Evolutionary conservation across 225 moss, liverwort and hornwort species (phyloP), one percentile per base, ranked within the genome.

Genomic region (Polytrichum formosum): DNA sequence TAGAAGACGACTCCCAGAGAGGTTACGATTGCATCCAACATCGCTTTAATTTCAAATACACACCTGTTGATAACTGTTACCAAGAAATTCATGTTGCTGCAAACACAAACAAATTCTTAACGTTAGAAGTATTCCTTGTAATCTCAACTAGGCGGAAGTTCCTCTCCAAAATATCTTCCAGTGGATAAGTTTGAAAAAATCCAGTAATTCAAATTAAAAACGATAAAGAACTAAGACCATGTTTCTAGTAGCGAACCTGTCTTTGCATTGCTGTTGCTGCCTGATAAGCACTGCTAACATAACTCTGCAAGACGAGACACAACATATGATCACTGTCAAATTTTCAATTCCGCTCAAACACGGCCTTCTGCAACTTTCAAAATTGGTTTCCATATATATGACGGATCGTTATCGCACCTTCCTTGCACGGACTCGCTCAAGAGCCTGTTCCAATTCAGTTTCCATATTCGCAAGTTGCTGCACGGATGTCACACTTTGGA

Each of bases 51-150:
- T 46, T 6, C 31, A 10, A 33, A 10, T 25, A 67, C 67, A 67
- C 60, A 84, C 84, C 81, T 84, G 84, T 72, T 84, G 84, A 66
- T 75, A 77, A 74, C 74, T 77, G 23, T 84, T 84, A 68, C 72
- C 84, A 71, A 84, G 53, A 65, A 84, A 80, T 58, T 84, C 84
- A 56, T 84, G 84, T 75, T 84, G 80, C 59, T 84, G 70, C 70
- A 70, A 22, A 19, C 56, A 28, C 27, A 27, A 19, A 8, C 23
- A 54, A 27, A 68, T 0, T 20, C 23, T 58, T 20, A 7, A 20
- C 2, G 4, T 58, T 18, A 66, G n/a, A 46, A 16, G 16, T 3
- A 16, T 2, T 16, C 16, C 46, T 2, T 16, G 16, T 16, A 13
- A 3, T 13, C 46, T 46, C 46, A 13, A 13, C 13, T 13, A 46